Conservation (phyloP, 1,139 yeast species). For the Hyphopichia fennica region DNA sequence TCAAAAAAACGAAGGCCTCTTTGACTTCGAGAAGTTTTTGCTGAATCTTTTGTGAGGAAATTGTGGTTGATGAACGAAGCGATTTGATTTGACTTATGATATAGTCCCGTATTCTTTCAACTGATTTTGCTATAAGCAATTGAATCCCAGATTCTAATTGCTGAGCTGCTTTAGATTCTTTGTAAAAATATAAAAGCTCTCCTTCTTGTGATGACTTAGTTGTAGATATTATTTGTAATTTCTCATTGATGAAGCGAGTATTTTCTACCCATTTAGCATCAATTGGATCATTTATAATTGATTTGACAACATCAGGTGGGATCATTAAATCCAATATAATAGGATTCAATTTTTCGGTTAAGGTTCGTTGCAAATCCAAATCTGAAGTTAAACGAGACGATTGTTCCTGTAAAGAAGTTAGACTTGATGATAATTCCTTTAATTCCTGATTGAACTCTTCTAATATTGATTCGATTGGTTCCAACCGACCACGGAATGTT, state of each 20-base stretch:
- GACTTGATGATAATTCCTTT: slow-evolving; percentile 57
- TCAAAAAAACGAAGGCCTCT: slow-evolving; percentile 61
- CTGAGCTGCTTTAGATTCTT: slow-evolving; percentile 32
- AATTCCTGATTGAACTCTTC: slow-evolving; percentile 57
- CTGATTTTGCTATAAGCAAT: slow-evolving; percentile 48
- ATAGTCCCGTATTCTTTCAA: slow-evolving; percentile 76
- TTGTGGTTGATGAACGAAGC: slow-evolving; percentile 46
- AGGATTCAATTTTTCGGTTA: slow-evolving; percentile 65
- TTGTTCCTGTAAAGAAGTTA: slow-evolving; percentile 58
- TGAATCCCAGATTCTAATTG: slow-evolving; percentile 41
- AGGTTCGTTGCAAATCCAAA: slow-evolving; percentile 50
- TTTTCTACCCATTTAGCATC: slow-evolving; percentile 59
- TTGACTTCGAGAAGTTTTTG: slow-evolving; percentile 57
- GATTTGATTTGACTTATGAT: slow-evolving; percentile 63
- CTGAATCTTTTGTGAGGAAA: slow-evolving; percentile 76
- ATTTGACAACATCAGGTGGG: slow-evolving; percentile 64
- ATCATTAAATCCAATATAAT: slow-evolving; percentile 70
- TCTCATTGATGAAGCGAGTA: slow-evolving; percentile 56
- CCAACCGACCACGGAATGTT: slow-evolving; percentile 34
- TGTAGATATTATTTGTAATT: slow-evolving; percentile 45
- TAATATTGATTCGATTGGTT: slow-evolving; percentile 42
- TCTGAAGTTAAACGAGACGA: slow-evolving; percentile 33
- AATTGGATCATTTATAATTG: slow-evolving; percentile 49
- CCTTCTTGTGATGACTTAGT: slow-evolving; percentile 17
- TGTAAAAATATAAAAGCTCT: slow-evolving; percentile 13